Conservation (phyloP, 495 filamentous ascomycete genomes). For the Melanomma pulvis-pyrius region DNA sequence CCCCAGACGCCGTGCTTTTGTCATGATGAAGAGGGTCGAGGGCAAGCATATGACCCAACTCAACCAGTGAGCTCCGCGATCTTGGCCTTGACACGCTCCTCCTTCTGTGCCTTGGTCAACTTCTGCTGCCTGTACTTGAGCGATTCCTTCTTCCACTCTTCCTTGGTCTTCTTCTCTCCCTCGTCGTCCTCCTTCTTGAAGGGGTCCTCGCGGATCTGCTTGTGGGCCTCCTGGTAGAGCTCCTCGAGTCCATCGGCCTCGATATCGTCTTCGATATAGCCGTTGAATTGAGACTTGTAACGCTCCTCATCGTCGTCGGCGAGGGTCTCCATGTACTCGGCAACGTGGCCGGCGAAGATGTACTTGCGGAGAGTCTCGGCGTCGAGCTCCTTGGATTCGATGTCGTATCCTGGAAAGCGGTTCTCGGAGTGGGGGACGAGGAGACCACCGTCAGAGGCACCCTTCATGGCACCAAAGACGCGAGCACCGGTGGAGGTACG, state of each 20-base stretch:
- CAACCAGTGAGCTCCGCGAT: slow-evolving; percentile 70
- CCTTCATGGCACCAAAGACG: slow-evolving; percentile 99
- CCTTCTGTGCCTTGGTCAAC: slow-evolving; percentile 78
- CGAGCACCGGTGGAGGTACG: slow-evolving; percentile 97
- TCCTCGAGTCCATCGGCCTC: slow-evolving; percentile 98
- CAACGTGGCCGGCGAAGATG: slow-evolving; percentile 97
- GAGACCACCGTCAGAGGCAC: slow-evolving; percentile 97
- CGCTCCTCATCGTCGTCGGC: slow-evolving; percentile 99
- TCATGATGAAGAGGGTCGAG: slow-evolving; percentile 7
- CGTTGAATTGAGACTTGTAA: slow-evolving; percentile 95
- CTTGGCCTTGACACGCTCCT: slow-evolving; percentile 79
- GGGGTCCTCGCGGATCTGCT: slow-evolving; percentile 95
- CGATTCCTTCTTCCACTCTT: slow-evolving; percentile 93
- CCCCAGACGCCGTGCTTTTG: slow-evolving; percentile 39
- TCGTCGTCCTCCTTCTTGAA: slow-evolving; percentile 89
- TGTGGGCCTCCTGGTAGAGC: slow-evolving; percentile 91
- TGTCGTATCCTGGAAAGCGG: slow-evolving; percentile 98
- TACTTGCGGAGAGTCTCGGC: slow-evolving; percentile 96
- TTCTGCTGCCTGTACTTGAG: slow-evolving; percentile 80
- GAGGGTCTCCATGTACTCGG: slow-evolving; percentile 99
- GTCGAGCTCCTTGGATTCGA: slow-evolving; percentile 95
- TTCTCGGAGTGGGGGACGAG: slow-evolving; percentile 97
- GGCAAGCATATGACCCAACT: neutral
- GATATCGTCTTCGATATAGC: slow-evolving; percentile 94
- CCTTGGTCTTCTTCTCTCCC: slow-evolving; percentile 86